These are phyloP conservation scores for Pleurostoma richardsiae DNA, from an alignment of 2,329 filamentous ascomycete species.

Conservation along the genomic window DNA sequence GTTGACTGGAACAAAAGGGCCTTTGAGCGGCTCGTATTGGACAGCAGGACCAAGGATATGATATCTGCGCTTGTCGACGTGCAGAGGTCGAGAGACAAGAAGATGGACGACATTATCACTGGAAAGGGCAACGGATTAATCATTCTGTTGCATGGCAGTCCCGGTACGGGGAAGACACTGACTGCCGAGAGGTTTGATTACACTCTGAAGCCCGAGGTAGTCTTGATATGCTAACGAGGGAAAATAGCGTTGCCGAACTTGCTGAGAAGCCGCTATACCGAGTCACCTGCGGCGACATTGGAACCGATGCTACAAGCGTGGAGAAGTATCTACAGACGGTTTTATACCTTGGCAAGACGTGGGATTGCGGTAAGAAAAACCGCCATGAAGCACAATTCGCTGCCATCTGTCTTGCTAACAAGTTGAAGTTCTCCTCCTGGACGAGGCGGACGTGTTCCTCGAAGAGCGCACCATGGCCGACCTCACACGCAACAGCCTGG, in stretches of 20 bases:
- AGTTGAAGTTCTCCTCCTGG: conserved; percentile 26
- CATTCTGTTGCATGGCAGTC: conserved; percentile 25
- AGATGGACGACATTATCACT: conserved; percentile 24
- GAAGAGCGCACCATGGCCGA: conserved; percentile 23
- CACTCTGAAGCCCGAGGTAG: not conserved
- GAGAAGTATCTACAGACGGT: conserved; percentile 24
- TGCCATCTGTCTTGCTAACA: conserved; percentile 7
- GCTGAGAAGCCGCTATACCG: conserved; percentile 26
- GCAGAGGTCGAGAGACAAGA: conserved; percentile 10
- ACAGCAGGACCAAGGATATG: conserved; percentile 5
- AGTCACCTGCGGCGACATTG: conserved; percentile 31
- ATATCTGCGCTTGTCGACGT: conserved; percentile 4
- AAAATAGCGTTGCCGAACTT: conserved; percentile 23
- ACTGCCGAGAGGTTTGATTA: conserved; percentile 21
- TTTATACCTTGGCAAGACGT: conserved; percentile 19
- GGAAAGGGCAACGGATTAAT: conserved; percentile 28
- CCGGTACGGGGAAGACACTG: conserved; percentile 28
- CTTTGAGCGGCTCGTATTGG: conserved; percentile 12
- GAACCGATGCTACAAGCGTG: conserved; percentile 17
- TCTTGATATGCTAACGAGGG: too few species aligned
- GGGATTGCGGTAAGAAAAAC: conserved; percentile 6
- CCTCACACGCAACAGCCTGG: conserved; percentile 27
- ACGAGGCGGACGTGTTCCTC: conserved; percentile 33
- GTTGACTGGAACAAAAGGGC: conserved; percentile 10
- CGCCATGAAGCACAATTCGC: conserved; percentile 10